Evolutionary conservation across 164 flowering plant genomes (phyloP), one percentile per base, ranked within the genome.

Genomic region (Nelumbo lutea): DNA sequence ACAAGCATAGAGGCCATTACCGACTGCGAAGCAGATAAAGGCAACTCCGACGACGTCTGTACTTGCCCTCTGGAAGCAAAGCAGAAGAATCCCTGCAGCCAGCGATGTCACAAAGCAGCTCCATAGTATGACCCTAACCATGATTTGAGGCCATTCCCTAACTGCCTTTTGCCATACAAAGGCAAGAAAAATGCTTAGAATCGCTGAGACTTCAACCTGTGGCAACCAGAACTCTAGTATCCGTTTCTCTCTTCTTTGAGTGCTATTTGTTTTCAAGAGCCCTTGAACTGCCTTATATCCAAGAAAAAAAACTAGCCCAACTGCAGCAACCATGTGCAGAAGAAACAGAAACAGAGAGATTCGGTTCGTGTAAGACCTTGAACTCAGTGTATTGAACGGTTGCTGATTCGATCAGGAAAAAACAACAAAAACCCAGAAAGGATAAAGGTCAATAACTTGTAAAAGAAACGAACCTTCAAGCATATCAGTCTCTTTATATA

Each of bases 1-100:
- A 68, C 97, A 91, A 55, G 93, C 86, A 68, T 94, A 94, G 38
- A 94, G 81, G 2, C 97, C 98, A 74, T 83, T 86, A 5, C 98
- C 92, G 42, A 91, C 79, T 6, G 95, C 69, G 64, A 88, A 94
- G 41, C 67, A 81, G 1, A 91, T 67, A 3, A 87, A 79, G 47
- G 80, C 79, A 7, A 83, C 90, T 10, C 97, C 97, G 15, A 88
- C 76, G 3, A 81, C 96, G 45, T 82, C 87, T 0, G 96, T 90
- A 9, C 91, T 8, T 9, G 93, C 85, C 64, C 13, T 85, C 60
- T 89, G 92, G 86, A 90, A 86, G 80, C 97, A 90, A 70, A 94
- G 82, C 14, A 94, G 81, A 47, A 94, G 87, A 59, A 89, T 80
- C n/a, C 97, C 97, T 0, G 96, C 87, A 0, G 93, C 51, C 8